Percentiles rank a stretch among this genome's conserved stretches.
These are phyloP conservation scores for Boehmeria nivea DNA, from an alignment of 306 rosid species.

Conservation along the genomic window DNA sequence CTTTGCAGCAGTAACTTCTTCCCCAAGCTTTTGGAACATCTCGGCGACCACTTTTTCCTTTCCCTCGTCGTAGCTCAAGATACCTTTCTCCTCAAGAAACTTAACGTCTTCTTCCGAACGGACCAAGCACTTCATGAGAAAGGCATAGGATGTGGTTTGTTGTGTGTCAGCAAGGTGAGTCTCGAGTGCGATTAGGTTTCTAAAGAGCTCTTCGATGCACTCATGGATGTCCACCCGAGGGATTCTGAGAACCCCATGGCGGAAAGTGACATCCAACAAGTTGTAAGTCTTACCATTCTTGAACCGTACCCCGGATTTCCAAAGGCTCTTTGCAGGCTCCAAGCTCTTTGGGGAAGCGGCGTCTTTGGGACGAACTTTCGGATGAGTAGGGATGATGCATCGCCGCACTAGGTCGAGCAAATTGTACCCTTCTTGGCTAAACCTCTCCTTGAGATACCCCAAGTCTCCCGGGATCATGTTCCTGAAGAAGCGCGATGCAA, in stretches of 20 bases:
- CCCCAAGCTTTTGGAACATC: slow-evolving; percentile 25
- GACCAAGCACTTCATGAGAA: slow-evolving; percentile 35
- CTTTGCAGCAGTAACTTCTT: not conserved
- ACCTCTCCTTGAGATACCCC: slow-evolving; percentile 19
- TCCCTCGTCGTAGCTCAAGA: slow-evolving; percentile 15
- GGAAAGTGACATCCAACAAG: slow-evolving; percentile 43
- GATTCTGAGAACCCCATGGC: slow-evolving; percentile 38
- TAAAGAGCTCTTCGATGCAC: slow-evolving; percentile 28
- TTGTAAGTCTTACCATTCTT: slow-evolving; percentile 25
- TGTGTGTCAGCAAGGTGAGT: slow-evolving; percentile 19
- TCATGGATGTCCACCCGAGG: slow-evolving; percentile 24
- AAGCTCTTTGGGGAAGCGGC: not conserved
- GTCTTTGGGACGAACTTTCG: slow-evolving; percentile 1
- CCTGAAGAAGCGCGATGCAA: slow-evolving; percentile 39
- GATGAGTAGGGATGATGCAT: slow-evolving; percentile 38
- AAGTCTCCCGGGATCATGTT: slow-evolving; percentile 31
- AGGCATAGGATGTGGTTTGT: slow-evolving; percentile 42
- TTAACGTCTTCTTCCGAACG: slow-evolving; percentile 25
- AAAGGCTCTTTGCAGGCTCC: slow-evolving; percentile 28
- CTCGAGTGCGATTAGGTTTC: slow-evolving; percentile 49
- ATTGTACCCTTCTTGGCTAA: slow-evolving; percentile 45
- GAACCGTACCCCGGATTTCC: slow-evolving; percentile 31
- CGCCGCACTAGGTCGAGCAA: slow-evolving; percentile 45
- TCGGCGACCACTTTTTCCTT: slow-evolving; percentile 14
- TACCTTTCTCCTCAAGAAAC: slow-evolving; percentile 21